Base-by-base conservation (phyloP, 306 rosid species). In the Inga oerstediana region DNA sequence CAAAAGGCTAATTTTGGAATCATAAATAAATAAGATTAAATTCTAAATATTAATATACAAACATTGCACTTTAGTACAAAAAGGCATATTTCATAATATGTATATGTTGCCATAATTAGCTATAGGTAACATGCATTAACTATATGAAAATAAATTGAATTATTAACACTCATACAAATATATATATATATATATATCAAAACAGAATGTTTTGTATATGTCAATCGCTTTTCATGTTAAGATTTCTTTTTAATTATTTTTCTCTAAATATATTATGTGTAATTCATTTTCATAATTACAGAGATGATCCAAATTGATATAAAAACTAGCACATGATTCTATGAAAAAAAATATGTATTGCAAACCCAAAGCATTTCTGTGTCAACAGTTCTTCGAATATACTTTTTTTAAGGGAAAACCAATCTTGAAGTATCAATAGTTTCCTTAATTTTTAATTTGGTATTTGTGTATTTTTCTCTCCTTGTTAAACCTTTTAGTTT, bases 1-100 rank as follows among this genome's bases (percentile, higher is more conserved):
- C 41, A 59, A 76, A 76, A 76, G 80, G 71, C 56, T n/a, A 30
- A 22, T 13, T 59, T 76, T 76, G 80, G 80, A 76, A 61, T 54
- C 4, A 59, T 20, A 22, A 59, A 59, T 22, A 59, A 22, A 22
- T 22, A 59, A 59, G 9, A n/a, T 52, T 16, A 52, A 52, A 52
- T 35, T 10, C 15, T 20, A 67, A 67, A 67, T 34, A 35, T 19
- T 35, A 67, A 59, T 22, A 3, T 49, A 49, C 16, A 49, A 12
- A n/a, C 30, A 58, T 58, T n/a, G 27, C 65, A 58, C 65, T 2
- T 8, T 58, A 58, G 65, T n/a, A 8, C 32, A 19, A 54, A 54
- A 54, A 49, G 62, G 19, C 10, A 54, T 16, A 54, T 54, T 52
- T 52, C 59, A 4, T 52, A 52, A 17, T 52, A 52, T 52, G 43